Conservation (phyloP, 495 filamentous ascomycete species). For the Penicillium odoratum region DNA sequence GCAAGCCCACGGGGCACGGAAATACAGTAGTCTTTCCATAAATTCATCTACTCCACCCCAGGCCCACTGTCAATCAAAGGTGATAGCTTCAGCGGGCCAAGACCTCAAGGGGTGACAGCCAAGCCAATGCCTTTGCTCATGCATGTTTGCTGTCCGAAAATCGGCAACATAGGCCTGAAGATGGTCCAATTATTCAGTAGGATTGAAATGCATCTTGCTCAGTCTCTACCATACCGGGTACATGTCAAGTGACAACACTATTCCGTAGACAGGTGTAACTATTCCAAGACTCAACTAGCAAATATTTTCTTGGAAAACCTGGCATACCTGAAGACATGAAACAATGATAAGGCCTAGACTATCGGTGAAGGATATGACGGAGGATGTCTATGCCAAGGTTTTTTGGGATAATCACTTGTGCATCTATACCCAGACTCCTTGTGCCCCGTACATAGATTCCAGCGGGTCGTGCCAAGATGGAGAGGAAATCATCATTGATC, state of each 20-base stretch:
- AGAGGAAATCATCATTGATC: not conserved
- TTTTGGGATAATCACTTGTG: not conserved
- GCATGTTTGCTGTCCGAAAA: not conserved
- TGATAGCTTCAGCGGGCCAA: constrained; percentile 12
- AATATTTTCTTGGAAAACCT: no score
- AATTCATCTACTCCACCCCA: not conserved
- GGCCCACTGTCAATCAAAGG: not conserved
- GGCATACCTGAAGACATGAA: no score
- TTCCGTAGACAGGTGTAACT: no score
- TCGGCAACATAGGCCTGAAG: not conserved
- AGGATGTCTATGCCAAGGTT: not conserved
- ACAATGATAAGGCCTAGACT: no score
- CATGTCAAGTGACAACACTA: no score
- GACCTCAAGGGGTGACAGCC: constrained; percentile 18
- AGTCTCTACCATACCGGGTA: no score
- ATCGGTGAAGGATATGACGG: no score
- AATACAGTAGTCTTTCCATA: not conserved
- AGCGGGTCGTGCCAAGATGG: not conserved
- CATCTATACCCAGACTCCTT: not conserved
- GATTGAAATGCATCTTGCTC: not conserved
- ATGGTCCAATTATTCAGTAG: not conserved
- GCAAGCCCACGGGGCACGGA: not conserved
- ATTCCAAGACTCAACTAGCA: no score
- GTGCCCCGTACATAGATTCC: not conserved
- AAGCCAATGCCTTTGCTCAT: constrained; percentile 9